phyloP scores from a whole-genome alignment of 2,329 filamentous ascomycete species.

The Didymellaceae sp. region DNA sequence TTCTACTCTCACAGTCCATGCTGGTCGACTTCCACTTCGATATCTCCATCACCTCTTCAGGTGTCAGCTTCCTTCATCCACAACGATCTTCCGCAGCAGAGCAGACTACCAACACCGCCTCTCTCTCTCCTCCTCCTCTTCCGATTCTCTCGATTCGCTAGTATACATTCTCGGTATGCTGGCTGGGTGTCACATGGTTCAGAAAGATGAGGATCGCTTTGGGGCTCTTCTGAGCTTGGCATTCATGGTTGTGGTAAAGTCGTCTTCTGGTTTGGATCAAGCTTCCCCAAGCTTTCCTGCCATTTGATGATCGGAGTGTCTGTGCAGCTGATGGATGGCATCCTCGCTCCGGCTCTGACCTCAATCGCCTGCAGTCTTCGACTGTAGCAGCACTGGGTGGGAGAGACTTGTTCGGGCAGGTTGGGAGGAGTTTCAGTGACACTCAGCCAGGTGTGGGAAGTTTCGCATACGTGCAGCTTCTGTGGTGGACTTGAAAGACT shows the following conservation, averaged over 20 bases:
- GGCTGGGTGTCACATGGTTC: constrained; percentile 12
- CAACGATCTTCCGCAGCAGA: not conserved
- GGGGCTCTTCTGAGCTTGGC: constrained; percentile 9
- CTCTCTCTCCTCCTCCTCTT: not conserved
- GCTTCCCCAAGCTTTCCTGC: constrained; percentile 7
- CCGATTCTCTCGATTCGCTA: not conserved
- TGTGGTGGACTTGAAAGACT: constrained; percentile 2
- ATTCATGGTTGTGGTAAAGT: constrained; percentile 4
- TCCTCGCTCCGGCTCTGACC: constrained; percentile 9
- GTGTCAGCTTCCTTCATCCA: not conserved
- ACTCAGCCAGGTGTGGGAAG: constrained; percentile 8
- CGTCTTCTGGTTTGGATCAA: constrained; percentile 9
- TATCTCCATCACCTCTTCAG: not conserved
- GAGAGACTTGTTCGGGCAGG: constrained; percentile 3
- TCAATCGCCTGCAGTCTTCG: constrained; percentile 10
- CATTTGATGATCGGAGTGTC: constrained; percentile 7
- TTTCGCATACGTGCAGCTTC: not conserved
- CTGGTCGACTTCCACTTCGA: not conserved
- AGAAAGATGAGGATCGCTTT: constrained; percentile 14
- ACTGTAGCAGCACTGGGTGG: constrained; percentile 12
- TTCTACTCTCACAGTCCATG: not conserved
- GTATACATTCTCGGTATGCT: not conserved
- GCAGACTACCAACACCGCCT: too few relatives aligned
- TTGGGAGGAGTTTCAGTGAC: constrained; percentile 5
- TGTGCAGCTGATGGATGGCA: constrained; percentile 6